Evolutionary conservation across 164 flowering plant genomes (phyloP).

Genomic region (Sedum album): DNA sequence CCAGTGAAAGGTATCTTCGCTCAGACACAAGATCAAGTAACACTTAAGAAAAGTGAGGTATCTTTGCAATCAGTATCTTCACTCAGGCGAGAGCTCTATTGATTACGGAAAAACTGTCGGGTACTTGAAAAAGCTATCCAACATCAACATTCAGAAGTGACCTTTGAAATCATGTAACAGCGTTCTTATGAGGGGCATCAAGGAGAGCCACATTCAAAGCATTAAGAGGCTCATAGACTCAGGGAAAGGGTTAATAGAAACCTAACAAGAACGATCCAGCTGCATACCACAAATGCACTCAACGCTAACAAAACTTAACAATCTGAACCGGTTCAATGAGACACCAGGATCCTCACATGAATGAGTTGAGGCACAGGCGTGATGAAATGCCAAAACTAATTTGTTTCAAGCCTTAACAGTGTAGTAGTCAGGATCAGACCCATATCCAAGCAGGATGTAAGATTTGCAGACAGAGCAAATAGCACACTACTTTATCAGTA

Average conservation of each 20-base stretch:
- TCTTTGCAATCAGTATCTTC: slow-evolving; percentile 29
- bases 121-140: slow-evolving; percentile 24
- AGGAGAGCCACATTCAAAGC: slow-evolving; percentile 37
- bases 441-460: background rate
- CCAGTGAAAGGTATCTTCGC: too few relatives aligned
- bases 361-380: slow-evolving; percentile 7
- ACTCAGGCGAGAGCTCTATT: slow-evolving; percentile 21
- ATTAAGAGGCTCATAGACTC: slow-evolving; percentile 15
- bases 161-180: slow-evolving; percentile 15
- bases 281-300: slow-evolving; percentile 24
- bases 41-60: slow-evolving; percentile 13
- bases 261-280: slow-evolving; percentile 11
- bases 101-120: slow-evolving; percentile 12
- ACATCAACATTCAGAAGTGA: slow-evolving; percentile 23
- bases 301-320: background rate
- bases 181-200: slow-evolving; percentile 27
- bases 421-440: background rate
- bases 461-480: background rate
- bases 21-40: too few relatives aligned
- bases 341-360: slow-evolving; percentile 6
- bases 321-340: slow-evolving; percentile 11
- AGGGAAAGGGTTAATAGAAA: background rate
- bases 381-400: slow-evolving; percentile 14
- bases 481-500: slow-evolving; percentile 13
- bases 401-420: slow-evolving; percentile 9